A percentile compares a stretch with the other conserved stretches of the same genome.
phyloP scores from a whole-genome alignment of 129 eudicot genomes.

The Heracleum sosnowskyi region DNA sequence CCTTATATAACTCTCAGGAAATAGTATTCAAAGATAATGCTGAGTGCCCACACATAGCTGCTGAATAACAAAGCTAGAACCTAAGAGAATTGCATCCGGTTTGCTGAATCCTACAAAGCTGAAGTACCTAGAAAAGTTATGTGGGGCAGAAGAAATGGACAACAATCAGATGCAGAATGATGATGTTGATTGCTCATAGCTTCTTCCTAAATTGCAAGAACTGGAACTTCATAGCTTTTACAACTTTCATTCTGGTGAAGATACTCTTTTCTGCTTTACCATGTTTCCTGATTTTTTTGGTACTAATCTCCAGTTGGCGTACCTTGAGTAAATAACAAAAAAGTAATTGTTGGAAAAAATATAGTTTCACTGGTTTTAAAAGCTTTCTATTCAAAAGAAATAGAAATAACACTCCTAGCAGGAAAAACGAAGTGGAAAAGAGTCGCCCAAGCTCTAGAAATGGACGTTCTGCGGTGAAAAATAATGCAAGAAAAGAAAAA shows the following conservation, averaged over 20 bases:
- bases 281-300: neutral
- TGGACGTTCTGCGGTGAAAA: constrained; percentile 24
- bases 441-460: constrained; percentile 26
- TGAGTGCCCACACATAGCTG: too few relatives aligned
- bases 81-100: too few relatives aligned
- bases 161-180: too few relatives aligned
- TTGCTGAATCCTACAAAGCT: too few relatives aligned
- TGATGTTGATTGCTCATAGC: too few relatives aligned
- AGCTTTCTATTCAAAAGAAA: constrained; percentile 16
- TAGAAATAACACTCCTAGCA: constrained; percentile 16
- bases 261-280: neutral
- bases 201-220: too few relatives aligned
- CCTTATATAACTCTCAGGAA: too few relatives aligned
- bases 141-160: too few relatives aligned
- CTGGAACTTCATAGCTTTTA: too few relatives aligned
- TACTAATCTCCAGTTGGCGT: neutral
- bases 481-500: constrained; percentile 31
- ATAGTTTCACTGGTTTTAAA: neutral
- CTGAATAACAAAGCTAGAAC: too few relatives aligned
- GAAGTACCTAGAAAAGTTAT: too few relatives aligned
- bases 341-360: neutral
- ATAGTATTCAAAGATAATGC: too few relatives aligned
- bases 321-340: neutral
- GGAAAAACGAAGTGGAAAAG: constrained; percentile 22
- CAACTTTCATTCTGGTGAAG: neutral